These are phyloP conservation scores for Achaetomium macrosporum DNA, from an alignment of 2,329 filamentous ascomycete species.

Conservation along the genomic window DNA sequence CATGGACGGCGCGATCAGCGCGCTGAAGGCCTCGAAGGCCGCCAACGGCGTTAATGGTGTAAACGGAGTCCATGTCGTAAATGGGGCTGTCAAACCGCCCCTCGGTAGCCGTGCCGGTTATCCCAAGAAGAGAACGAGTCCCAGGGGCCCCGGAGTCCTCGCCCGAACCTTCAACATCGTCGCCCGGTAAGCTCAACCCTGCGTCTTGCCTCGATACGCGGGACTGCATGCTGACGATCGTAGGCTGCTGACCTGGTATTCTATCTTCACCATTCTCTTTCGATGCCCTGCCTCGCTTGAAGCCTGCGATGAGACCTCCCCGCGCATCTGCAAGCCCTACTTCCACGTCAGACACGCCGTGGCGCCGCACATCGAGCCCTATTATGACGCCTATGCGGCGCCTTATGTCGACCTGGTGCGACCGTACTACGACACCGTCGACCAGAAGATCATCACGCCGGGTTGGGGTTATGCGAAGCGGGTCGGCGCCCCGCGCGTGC, in stretches of 20 bases:
- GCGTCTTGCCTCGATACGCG: not conserved
- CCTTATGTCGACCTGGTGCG: conserved; percentile 72
- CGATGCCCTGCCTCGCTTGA: conserved; percentile 69
- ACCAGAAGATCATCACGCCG: conserved; percentile 64
- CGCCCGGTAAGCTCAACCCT: conserved; percentile 44
- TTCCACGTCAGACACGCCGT: conserved; percentile 57
- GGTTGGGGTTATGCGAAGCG: conserved; percentile 59
- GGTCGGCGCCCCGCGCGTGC: conserved; percentile 69
- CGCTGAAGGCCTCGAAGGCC: conserved; percentile 14
- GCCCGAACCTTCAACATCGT: conserved; percentile 42
- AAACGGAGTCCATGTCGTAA: not conserved
- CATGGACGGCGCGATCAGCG: conserved; percentile 24
- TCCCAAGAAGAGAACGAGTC: conserved; percentile 26
- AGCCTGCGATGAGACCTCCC: conserved; percentile 62
- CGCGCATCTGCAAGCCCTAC: conserved; percentile 80
- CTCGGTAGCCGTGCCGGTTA: conserved; percentile 35
- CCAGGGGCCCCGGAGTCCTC: conserved; percentile 29
- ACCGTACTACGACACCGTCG: conserved; percentile 64
- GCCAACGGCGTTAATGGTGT: conserved; percentile 4
- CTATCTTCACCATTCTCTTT: conserved; percentile 73
- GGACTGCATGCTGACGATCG: conserved; percentile 1
- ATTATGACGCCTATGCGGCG: conserved; percentile 77
- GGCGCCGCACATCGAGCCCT: conserved; percentile 72
- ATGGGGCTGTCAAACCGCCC: conserved; percentile 25
- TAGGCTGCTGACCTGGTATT: conserved; percentile 81